Evolutionary conservation across 2,329 filamentous ascomycete genomes (phyloP).

Genomic region (Rutstroemia sp.): DNA sequence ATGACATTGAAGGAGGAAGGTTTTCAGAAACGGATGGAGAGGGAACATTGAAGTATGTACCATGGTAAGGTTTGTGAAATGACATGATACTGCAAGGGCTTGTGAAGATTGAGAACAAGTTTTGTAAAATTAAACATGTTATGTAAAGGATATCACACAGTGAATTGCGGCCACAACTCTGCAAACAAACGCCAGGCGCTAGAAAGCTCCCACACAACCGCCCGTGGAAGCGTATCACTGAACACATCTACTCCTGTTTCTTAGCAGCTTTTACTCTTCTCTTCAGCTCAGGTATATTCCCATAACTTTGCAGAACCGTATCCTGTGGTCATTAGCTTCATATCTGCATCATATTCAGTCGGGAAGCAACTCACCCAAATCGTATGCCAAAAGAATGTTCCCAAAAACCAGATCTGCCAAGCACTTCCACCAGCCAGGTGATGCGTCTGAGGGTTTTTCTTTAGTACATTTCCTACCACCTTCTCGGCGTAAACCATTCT

Average conservation of each 20-base stretch:
- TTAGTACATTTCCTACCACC: constrained; percentile 21
- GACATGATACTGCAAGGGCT: neutral
- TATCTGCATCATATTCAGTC: neutral
- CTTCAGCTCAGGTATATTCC: constrained; percentile 3
- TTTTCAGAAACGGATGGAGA: neutral
- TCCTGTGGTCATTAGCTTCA: constrained; percentile 6
- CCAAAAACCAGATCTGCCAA: constrained; percentile 13
- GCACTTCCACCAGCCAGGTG: constrained; percentile 17
- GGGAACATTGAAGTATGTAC: neutral
- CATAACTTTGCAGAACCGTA: neutral
- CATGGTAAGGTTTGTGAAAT: neutral
- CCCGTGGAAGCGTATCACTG: neutral
- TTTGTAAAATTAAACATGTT: neutral
- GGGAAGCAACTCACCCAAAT: constrained; percentile 13
- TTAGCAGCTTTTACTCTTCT: constrained; percentile 9
- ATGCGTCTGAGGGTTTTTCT: constrained; percentile 15
- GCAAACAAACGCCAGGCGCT: neutral
- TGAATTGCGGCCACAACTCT: no score
- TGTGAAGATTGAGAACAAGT: neutral
- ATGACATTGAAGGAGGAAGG: neutral
- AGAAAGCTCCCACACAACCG: neutral
- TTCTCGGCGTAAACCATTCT: constrained; percentile 15
- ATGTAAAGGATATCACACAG: neutral
- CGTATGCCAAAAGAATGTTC: constrained; percentile 13
- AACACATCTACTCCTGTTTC: neutral